Evolutionary conservation across 768 basidiomycete species (phyloP).

Genomic region (Arthromyces matolae): DNA sequence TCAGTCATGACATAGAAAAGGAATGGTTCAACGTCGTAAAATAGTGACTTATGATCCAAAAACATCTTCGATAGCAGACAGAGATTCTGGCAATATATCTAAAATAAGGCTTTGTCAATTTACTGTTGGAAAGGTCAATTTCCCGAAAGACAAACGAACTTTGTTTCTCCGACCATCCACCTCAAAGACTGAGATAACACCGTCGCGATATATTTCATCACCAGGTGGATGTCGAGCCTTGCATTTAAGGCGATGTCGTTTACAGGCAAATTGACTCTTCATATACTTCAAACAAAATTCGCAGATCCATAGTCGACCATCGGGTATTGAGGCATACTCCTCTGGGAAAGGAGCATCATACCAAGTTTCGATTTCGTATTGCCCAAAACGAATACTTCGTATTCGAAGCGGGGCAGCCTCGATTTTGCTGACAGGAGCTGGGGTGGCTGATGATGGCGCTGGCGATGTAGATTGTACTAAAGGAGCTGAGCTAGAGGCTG

Average conservation of each 20-base stretch:
- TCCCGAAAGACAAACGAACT: slow-evolving; percentile 39
- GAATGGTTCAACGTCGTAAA: slow-evolving; percentile 99
- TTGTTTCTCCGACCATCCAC: slow-evolving; percentile 99
- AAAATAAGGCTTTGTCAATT: too few relatives aligned
- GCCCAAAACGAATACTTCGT: slow-evolving; percentile 85
- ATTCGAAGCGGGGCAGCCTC: slow-evolving; percentile 57
- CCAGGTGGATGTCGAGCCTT: slow-evolving; percentile 94
- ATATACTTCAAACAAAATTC: slow-evolving; percentile 98
- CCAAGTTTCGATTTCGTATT: slow-evolving; percentile 95
- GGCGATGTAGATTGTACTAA: slow-evolving; percentile 37
- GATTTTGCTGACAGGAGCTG: slow-evolving; percentile 28
- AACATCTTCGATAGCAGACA: slow-evolving; percentile 99
- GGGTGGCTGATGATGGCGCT: slow-evolving; percentile 32
- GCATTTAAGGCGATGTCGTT: slow-evolving; percentile 92
- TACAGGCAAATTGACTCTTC: slow-evolving; percentile 86
- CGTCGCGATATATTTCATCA: slow-evolving; percentile 96
- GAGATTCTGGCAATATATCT: slow-evolving; percentile 99
- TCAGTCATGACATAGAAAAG: slow-evolving; percentile 98
- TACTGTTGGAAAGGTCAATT: too few relatives aligned
- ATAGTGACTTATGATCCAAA: slow-evolving; percentile 96
- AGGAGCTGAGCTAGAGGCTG: slow-evolving; percentile 34
- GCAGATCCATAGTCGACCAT: slow-evolving; percentile 93
- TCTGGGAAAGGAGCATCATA: slow-evolving; percentile 99
- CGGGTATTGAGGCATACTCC: slow-evolving; percentile 89
- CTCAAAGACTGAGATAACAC: slow-evolving; percentile 86